A percentile compares a stretch with the other conserved stretches of the same genome.
Evolutionary conservation across 2,329 filamentous ascomycete genomes (phyloP).

Genomic region (Huntiella abstrusa): DNA sequence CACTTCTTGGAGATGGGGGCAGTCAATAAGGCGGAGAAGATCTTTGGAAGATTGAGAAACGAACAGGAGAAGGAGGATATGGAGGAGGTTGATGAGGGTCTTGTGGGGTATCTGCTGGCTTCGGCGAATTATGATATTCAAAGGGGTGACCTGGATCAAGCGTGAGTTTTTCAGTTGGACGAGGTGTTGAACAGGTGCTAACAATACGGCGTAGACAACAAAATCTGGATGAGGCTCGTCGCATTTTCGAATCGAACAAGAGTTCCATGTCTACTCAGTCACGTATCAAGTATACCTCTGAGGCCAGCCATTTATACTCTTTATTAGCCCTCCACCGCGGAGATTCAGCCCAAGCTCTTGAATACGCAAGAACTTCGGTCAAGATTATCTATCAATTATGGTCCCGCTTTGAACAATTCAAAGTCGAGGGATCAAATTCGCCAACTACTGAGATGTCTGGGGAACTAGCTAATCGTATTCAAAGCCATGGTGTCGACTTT

Average conservation of each 20-base stretch:
- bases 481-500: constrained; percentile 37
- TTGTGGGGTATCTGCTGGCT: constrained; percentile 38
- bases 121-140: constrained; percentile 57
- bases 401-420: constrained; percentile 27
- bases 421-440: constrained; percentile 14
- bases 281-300: constrained; percentile 25
- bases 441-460: constrained; percentile 15
- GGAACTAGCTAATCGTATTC: constrained; percentile 11
- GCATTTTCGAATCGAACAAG: constrained; percentile 10
- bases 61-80: constrained; percentile 25
- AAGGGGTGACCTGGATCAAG: constrained; percentile 46
- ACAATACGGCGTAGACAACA: constrained; percentile 1
- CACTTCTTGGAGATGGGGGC: constrained; percentile 36
- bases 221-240: constrained; percentile 7
- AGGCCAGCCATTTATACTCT: constrained; percentile 36
- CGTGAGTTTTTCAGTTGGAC: constrained; percentile 19
- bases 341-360: constrained; percentile 37
- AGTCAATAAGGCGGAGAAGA: constrained; percentile 28
- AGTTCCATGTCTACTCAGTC: constrained; percentile 25
- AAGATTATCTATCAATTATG: constrained; percentile 37
- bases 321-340: constrained; percentile 44
- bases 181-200: background rate
- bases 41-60: constrained; percentile 34
- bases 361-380: constrained; percentile 37
- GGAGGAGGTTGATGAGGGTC: constrained; percentile 21